A percentile compares a stretch with the other conserved stretches of the same genome.
Conservation (phyloP, 2,329 filamentous ascomycete genomes). For the Colletotrichum sp. region DNA sequence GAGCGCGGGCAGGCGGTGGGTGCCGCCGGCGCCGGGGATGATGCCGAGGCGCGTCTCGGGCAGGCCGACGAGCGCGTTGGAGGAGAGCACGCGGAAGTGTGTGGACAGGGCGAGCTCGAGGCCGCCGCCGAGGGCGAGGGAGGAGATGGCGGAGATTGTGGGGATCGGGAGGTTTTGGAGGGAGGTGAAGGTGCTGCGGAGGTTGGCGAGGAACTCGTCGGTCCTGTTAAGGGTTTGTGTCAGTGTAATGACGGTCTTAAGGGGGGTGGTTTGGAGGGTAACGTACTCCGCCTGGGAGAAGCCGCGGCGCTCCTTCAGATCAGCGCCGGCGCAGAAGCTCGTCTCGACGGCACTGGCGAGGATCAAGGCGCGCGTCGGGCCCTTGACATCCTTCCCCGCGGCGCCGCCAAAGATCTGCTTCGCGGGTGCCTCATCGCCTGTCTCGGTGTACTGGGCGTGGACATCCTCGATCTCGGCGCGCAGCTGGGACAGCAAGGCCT, state of each 20-base stretch:
- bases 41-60: constrained; percentile 94
- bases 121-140: constrained; percentile 87
- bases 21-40: constrained; percentile 93
- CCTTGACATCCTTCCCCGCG: constrained; percentile 48
- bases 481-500: constrained; percentile 74
- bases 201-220: constrained; percentile 74
- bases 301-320: constrained; percentile 83
- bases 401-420: constrained; percentile 48
- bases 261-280: neutral
- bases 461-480: constrained; percentile 76
- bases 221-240: constrained; percentile 60
- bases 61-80: constrained; percentile 78
- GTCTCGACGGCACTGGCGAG: constrained; percentile 84
- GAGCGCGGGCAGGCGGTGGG: constrained; percentile 81
- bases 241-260: neutral
- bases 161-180: constrained; percentile 83
- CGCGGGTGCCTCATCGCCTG: constrained; percentile 56
- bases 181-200: constrained; percentile 77
- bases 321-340: constrained; percentile 92
- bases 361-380: constrained; percentile 79
- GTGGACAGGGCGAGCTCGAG: constrained; percentile 92
- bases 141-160: constrained; percentile 87
- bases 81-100: constrained; percentile 85
- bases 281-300: constrained; percentile 81
- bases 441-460: constrained; percentile 59